phyloP scores from a whole-genome alignment of 2,329 filamentous ascomycete species.

The Botrytis fabae region DNA sequence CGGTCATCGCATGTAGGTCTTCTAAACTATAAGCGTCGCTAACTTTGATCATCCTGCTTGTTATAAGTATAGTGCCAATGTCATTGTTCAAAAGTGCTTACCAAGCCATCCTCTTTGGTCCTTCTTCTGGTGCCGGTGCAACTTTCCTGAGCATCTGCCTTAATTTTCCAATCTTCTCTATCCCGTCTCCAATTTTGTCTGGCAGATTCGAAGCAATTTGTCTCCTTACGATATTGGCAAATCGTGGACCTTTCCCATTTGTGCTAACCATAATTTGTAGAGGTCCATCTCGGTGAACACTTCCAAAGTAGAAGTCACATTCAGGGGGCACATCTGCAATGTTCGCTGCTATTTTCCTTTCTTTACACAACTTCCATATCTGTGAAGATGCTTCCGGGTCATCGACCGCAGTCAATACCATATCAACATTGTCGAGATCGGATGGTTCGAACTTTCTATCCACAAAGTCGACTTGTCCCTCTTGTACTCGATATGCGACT shows the following conservation, averaged over 20 bases:
- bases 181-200: slow-evolving; percentile 77
- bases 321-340: slow-evolving; percentile 96
- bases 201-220: slow-evolving; percentile 79
- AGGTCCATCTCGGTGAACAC: slow-evolving; percentile 90
- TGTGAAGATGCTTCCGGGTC: slow-evolving; percentile 86
- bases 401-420: slow-evolving; percentile 93
- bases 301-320: slow-evolving; percentile 99
- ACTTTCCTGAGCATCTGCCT: slow-evolving; percentile 75
- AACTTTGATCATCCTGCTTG: slow-evolving; percentile 79
- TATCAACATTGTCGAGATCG: slow-evolving; percentile 83
- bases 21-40: slow-evolving; percentile 85
- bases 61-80: slow-evolving; percentile 39
- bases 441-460: slow-evolving; percentile 81
- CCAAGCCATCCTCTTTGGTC: slow-evolving; percentile 89
- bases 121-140: slow-evolving; percentile 70
- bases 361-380: slow-evolving; percentile 93
- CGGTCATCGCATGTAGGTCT: slow-evolving; percentile 78
- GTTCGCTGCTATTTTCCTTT: slow-evolving; percentile 81
- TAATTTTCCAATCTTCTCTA: slow-evolving; percentile 79
- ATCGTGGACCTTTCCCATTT: slow-evolving; percentile 90
- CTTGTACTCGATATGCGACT: slow-evolving; percentile 76
- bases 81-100: slow-evolving; percentile 44
- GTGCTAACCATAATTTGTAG: slow-evolving; percentile 99
- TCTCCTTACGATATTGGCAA: slow-evolving; percentile 82
- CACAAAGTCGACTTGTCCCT: slow-evolving; percentile 74